Conservation (phyloP, 1,284 basidiomycete genomes). For the Cutaneotrichosporon mucoides region DNA sequence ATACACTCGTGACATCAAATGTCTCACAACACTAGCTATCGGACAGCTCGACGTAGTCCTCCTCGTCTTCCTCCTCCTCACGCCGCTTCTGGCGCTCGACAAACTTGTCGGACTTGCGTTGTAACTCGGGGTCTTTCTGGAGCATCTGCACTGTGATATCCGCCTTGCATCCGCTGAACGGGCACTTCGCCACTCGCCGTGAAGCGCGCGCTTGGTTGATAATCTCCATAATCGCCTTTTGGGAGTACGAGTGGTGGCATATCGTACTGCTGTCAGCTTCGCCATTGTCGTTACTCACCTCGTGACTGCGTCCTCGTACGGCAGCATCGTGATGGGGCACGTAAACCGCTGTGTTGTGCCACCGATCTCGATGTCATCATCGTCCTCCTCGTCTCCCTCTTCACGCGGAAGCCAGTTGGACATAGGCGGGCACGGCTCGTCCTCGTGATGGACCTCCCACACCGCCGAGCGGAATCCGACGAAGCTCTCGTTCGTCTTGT, state of each 20-base stretch:
- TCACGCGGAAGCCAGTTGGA: conserved; percentile 64
- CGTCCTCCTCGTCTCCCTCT: conserved; percentile 70
- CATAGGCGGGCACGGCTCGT: conserved; percentile 66
- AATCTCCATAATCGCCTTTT: conserved; percentile 17
- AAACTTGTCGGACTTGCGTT: conserved; percentile 7
- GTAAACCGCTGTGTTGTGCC: conserved; percentile 73
- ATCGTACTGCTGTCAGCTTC: conserved; percentile 50
- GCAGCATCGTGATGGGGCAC: conserved; percentile 67
- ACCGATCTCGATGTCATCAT: conserved; percentile 75
- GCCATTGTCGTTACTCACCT: conserved; percentile 28
- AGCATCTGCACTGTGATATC: background rate
- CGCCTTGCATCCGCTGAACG: conserved; percentile 2
- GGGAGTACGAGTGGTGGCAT: conserved; percentile 31
- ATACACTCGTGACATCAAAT: too few species aligned
- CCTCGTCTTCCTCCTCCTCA: conserved; percentile 6
- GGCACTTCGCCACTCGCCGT: background rate
- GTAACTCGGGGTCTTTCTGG: conserved; percentile 4
- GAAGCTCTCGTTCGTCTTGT: conserved; percentile 58
- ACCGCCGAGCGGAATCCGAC: conserved; percentile 61
- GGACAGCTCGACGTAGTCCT: background rate
- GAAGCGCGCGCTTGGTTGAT: conserved; percentile 5
- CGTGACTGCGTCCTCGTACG: conserved; percentile 65
- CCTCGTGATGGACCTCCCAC: conserved; percentile 64
- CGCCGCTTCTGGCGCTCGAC: background rate
- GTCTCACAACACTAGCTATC: background rate